These are phyloP conservation scores for Sporobolomyces phaffii DNA, from an alignment of 768 basidiomycete genomes.

Conservation along the genomic window DNA sequence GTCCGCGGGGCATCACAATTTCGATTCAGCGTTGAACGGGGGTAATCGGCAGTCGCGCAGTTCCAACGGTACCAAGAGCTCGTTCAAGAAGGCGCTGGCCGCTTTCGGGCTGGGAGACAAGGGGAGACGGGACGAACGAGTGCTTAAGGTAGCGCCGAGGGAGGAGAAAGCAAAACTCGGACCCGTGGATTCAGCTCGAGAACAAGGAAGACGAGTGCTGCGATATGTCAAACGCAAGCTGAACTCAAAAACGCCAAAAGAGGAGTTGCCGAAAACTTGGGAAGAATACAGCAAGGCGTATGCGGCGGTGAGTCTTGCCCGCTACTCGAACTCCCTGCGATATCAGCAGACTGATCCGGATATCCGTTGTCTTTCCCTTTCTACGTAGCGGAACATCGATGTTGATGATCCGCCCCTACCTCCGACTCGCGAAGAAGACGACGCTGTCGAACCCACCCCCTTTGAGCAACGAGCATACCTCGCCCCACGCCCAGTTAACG, in stretches of 20 bases:
- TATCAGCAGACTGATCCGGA: not conserved
- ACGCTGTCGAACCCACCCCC: slow-evolving; percentile 9
- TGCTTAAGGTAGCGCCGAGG: too few relatives aligned
- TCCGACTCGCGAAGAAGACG: not conserved
- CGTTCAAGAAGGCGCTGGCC: slow-evolving; percentile 43
- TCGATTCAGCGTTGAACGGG: not conserved
- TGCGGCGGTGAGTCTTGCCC: slow-evolving; percentile 21
- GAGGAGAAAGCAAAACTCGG: not conserved
- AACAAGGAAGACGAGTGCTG: slow-evolving; percentile 1
- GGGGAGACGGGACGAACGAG: not conserved
- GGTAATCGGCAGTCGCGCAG: not conserved
- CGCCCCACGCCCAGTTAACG: slow-evolving; percentile 29
- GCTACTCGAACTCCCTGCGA: not conserved
- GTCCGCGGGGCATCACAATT: not conserved
- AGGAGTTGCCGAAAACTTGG: slow-evolving; percentile 38
- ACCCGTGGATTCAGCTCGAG: not conserved
- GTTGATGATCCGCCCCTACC: slow-evolving; percentile 33
- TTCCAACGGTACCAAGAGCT: slow-evolving; percentile 41
- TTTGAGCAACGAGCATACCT: slow-evolving; percentile 9
- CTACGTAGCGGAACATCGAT: slow-evolving; percentile 29
- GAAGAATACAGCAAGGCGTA: slow-evolving; percentile 29
- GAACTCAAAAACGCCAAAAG: slow-evolving; percentile 29
- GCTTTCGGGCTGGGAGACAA: not conserved
- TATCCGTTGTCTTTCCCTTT: not conserved
- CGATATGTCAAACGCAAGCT: slow-evolving; percentile 26